Percentiles rank a stretch among this genome's conserved stretches.
Evolutionary conservation across 768 basidiomycete species (phyloP).

Genomic region (Boletellus ananiceps): DNA sequence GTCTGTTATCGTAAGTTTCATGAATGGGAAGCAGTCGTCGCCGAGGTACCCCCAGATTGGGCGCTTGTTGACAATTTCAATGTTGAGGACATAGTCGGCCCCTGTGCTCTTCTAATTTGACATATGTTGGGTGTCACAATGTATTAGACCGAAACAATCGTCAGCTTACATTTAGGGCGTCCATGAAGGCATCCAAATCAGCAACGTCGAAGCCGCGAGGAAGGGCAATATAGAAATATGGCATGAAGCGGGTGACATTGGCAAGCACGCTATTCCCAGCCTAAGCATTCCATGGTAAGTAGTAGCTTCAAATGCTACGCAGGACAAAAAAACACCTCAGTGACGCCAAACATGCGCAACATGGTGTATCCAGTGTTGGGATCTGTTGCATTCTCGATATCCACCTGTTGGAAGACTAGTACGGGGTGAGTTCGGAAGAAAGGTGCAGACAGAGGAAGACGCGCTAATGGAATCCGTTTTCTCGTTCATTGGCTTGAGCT

Average conservation of each 20-base stretch:
- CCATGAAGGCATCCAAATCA: conserved; percentile 61
- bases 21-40: conserved; percentile 71
- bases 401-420: conserved; percentile 93
- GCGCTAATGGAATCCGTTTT: conserved; percentile 65
- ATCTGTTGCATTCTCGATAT: conserved; percentile 69
- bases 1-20: conserved; percentile 76
- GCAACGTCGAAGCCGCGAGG: conserved; percentile 76
- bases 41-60: conserved; percentile 88
- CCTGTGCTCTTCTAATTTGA: conserved; percentile 22
- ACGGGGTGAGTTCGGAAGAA: background rate
- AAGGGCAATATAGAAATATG: conserved; percentile 89
- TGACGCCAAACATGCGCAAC: conserved; percentile 85
- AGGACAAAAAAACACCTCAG: conserved; percentile 49
- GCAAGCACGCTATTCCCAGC: conserved; percentile 86
- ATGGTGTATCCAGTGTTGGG: conserved; percentile 38
- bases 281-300: conserved; percentile 34
- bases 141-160: background rate
- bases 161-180: conserved; percentile 68
- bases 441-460: conserved; percentile 16
- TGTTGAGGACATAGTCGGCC: conserved; percentile 40
- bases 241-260: conserved; percentile 75
- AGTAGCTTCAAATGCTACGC: background rate
- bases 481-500: conserved; percentile 49
- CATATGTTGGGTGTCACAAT: background rate
- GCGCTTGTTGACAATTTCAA: conserved; percentile 60